Percentiles rank a stretch among this genome's conserved stretches.
Evolutionary conservation across 331 rosid species (phyloP).

Genomic region (Spiraea crenata): DNA sequence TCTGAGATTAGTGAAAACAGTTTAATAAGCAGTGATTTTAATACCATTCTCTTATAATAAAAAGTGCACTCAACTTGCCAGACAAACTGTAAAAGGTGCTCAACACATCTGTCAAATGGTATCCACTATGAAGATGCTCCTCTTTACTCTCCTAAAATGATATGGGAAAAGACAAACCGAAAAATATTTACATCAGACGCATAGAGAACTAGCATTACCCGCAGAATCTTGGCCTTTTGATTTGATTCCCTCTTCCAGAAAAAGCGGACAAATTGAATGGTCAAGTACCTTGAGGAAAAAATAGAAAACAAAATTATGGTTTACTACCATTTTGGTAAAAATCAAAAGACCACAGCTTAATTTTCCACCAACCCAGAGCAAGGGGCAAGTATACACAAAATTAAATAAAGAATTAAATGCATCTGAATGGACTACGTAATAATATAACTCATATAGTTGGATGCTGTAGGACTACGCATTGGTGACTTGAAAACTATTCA

Average conservation of each 20-base stretch:
- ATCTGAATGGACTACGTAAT: neutral
- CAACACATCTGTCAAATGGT: neutral
- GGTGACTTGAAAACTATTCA: neutral
- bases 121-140: neutral
- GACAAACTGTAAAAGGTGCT: neutral
- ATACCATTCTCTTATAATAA: neutral
- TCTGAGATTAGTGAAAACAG: slow-evolving; percentile 50
- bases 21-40: neutral
- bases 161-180: neutral
- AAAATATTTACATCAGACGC: neutral
- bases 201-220: slow-evolving; percentile 52
- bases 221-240: slow-evolving; percentile 96
- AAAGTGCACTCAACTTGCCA: neutral
- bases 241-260: slow-evolving; percentile 99
- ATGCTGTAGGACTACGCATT: neutral
- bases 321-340: neutral
- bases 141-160: neutral
- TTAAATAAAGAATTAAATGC: neutral
- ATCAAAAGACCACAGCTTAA: neutral
- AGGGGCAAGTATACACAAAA: neutral
- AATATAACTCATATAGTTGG: neutral
- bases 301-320: neutral
- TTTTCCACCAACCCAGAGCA: neutral
- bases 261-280: slow-evolving; percentile 95
- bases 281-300: slow-evolving; percentile 67